Evolutionary conservation across 108 stramenopile genomes (phyloP).

Genomic region (Mediolabrus comicus): DNA sequence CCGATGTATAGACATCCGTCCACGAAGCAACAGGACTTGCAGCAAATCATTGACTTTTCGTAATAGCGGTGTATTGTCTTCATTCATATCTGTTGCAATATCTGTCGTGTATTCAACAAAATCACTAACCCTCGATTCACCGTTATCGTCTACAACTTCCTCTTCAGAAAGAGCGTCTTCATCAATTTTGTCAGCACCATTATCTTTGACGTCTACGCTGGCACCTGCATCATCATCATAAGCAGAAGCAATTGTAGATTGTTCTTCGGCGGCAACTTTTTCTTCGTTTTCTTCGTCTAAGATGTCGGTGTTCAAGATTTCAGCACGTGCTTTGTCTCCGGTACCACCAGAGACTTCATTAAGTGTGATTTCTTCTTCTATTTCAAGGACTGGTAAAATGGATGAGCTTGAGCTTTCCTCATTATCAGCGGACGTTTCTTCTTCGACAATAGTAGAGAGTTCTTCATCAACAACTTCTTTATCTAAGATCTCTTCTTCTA

Average conservation of each 20-base stretch:
- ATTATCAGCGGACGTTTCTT: too few relatives aligned
- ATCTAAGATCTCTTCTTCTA: background rate
- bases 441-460: background rate
- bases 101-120: background rate
- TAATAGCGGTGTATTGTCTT: background rate
- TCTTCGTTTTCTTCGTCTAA: too few relatives aligned
- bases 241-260: too few relatives aligned
- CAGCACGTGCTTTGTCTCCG: too few relatives aligned
- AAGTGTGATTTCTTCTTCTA: background rate
- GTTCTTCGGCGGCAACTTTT: too few relatives aligned
- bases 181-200: too few relatives aligned
- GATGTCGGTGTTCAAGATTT: too few relatives aligned
- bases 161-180: too few relatives aligned
- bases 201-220: too few relatives aligned
- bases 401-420: background rate
- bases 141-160: background rate
- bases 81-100: background rate
- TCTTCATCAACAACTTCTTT: background rate
- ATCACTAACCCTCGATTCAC: background rate
- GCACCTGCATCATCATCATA: too few relatives aligned
- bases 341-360: too few relatives aligned
- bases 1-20: background rate
- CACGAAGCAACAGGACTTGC: background rate
- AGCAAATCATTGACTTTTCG: background rate
- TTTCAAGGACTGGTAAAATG: background rate